Evolutionary conservation across 495 filamentous ascomycete species (phyloP).

Genomic region (Neurospora cerealis): DNA sequence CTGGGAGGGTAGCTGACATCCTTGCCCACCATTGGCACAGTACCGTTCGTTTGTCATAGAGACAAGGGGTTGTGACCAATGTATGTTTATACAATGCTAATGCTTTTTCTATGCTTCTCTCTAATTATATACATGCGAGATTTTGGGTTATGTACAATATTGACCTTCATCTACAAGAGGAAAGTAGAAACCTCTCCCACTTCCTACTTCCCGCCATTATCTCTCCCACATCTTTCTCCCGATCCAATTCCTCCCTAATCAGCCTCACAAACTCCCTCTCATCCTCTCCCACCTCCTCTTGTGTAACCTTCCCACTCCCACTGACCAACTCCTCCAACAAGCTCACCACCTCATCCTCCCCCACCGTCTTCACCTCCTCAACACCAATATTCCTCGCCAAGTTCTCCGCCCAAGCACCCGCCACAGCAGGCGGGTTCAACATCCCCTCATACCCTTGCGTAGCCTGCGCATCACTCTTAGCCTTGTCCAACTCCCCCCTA

Average conservation of each 20-base stretch:
- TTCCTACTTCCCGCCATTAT: neutral
- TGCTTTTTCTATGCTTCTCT: neutral
- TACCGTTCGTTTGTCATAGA: neutral
- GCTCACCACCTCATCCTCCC: constrained; percentile 6
- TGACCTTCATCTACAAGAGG: neutral
- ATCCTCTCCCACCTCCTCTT: constrained; percentile 1
- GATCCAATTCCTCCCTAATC: neutral
- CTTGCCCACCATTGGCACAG: neutral
- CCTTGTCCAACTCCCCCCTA: constrained; percentile 13
- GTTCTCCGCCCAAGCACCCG: constrained; percentile 14
- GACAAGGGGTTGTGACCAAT: neutral
- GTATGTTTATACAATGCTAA: neutral
- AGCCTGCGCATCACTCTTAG: neutral
- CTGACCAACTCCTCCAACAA: constrained; percentile 10
- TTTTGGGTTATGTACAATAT: neutral
- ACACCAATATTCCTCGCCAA: constrained; percentile 15
- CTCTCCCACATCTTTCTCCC: neutral
- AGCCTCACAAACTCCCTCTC: constrained; percentile 11
- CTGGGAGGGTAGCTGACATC: neutral
- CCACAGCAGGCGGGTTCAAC: constrained; percentile 3
- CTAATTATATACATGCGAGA: neutral
- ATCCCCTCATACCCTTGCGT: neutral
- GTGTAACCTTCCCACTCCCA: neutral
- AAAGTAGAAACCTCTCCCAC: neutral
- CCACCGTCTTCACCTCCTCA: constrained; percentile 13